Conservation (phyloP, 1,284 basidiomycete species). For the Pseudozyma tsukubaensis region DNA sequence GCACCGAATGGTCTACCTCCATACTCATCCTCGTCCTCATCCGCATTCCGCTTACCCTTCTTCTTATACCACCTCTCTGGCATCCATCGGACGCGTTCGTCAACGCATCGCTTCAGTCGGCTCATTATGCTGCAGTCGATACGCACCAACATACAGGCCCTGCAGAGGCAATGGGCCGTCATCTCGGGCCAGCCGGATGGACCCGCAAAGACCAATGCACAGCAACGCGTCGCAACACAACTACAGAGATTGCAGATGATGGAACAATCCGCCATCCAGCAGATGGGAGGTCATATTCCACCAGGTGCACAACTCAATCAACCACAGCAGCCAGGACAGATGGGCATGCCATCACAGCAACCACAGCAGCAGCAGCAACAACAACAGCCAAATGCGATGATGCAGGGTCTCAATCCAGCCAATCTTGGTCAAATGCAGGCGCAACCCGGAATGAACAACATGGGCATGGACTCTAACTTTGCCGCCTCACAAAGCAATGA, state of each 20-base stretch:
- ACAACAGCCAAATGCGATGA: slow-evolving; percentile 21
- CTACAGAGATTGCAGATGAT: slow-evolving; percentile 56
- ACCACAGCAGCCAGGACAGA: slow-evolving; percentile 30
- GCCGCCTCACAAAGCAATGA: slow-evolving; percentile 24
- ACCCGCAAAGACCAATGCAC: slow-evolving; percentile 54
- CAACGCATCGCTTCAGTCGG: no score
- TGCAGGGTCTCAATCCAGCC: slow-evolving; percentile 31
- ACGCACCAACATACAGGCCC: slow-evolving; percentile 52
- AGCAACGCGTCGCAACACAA: slow-evolving; percentile 56
- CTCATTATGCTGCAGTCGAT: slow-evolving; percentile 47
- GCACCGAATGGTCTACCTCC: no score
- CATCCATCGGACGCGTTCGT: no score
- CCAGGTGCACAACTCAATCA: slow-evolving; percentile 41
- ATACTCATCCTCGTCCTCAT: neutral
- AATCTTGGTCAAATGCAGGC: slow-evolving; percentile 25
- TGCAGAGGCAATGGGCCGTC: slow-evolving; percentile 63
- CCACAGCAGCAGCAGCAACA: slow-evolving; percentile 21
- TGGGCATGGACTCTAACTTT: slow-evolving; percentile 30
- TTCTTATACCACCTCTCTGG: no score
- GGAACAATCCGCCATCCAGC: slow-evolving; percentile 44
- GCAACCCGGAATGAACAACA: slow-evolving; percentile 28
- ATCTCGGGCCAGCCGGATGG: slow-evolving; percentile 58
- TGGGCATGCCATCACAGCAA: slow-evolving; percentile 23
- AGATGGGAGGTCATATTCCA: slow-evolving; percentile 45
- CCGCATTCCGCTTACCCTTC: neutral